A percentile compares a stretch with the other conserved stretches of the same genome.
Conservation (phyloP, 352 stramenopile species). For the Phytophthora citricola region DNA sequence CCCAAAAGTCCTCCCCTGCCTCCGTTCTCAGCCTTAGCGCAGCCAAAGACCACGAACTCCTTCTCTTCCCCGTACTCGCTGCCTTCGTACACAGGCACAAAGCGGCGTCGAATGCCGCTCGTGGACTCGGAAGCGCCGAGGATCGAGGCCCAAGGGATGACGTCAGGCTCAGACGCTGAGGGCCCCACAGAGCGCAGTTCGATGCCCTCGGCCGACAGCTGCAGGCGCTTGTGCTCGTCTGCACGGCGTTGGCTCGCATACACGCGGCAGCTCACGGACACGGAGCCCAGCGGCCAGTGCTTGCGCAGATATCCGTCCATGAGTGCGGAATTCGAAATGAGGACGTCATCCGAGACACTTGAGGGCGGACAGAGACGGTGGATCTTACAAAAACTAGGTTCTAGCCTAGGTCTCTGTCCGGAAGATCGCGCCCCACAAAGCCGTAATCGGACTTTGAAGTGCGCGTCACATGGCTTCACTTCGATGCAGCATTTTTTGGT, state of each 20-base stretch:
- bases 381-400: slow-evolving; percentile 2
- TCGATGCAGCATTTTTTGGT: not conserved
- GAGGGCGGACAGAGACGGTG: slow-evolving; percentile 4
- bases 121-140: slow-evolving; percentile 50
- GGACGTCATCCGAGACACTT: slow-evolving; percentile 12
- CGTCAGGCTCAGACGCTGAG: slow-evolving; percentile 16
- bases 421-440: slow-evolving; percentile 4
- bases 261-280: slow-evolving; percentile 39
- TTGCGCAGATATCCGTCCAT: slow-evolving; percentile 41
- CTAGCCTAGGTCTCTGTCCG: not conserved
- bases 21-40: slow-evolving; percentile 23
- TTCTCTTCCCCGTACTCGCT: slow-evolving; percentile 27
- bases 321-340: slow-evolving; percentile 13
- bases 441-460: not conserved
- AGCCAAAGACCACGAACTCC: slow-evolving; percentile 50
- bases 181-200: slow-evolving; percentile 34
- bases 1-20: slow-evolving; percentile 23
- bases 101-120: slow-evolving; percentile 21
- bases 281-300: slow-evolving; percentile 30
- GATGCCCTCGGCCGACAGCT: slow-evolving; percentile 42
- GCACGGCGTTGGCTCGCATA: slow-evolving; percentile 29
- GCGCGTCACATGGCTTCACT: not conserved
- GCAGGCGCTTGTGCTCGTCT: slow-evolving; percentile 38
- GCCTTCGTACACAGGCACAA: slow-evolving; percentile 33
- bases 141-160: slow-evolving; percentile 55